Base-by-base conservation (phyloP, 2,329 filamentous ascomycete species). In the Fusarium anthophilum region DNA sequence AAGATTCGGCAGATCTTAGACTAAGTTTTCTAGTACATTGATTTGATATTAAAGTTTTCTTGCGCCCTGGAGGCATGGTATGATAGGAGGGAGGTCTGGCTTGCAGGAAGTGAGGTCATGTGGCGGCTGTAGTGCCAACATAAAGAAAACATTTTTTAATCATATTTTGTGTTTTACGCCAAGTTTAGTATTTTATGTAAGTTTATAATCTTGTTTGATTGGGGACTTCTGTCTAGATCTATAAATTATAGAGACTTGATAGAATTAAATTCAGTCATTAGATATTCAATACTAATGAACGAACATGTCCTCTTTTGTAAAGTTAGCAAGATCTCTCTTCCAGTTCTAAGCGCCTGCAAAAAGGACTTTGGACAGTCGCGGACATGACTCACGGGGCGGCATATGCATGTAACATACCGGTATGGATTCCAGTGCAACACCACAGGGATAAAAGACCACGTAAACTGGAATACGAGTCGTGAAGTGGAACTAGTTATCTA, bases 231-330 rank as follows among this genome's bases (percentile, higher is more conserved):
- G 11, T 9, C 7, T 4, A 7, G 3, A 35, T 18, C 3, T 12
- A 24, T 24, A 8, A 8, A 17, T 10, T 13, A n/a, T 50, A 9
- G 0, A 8, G 3, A 9, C 7, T 24, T 8, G 1, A 4, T 15
- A 7, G 7, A 8, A 26, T 8, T 1, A 2, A 13, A 11, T 12
- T 10, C 3, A 22, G 1, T n/a, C n/a, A n/a, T n/a, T n/a, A n/a
- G n/a, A 3, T 2, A 6, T 20, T 20, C 4, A 18, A 8, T 20
- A 22, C 10, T 18, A 4, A 14, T 10, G 0, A 28, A 35, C 1
- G 7, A 1, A 5, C 5, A 14, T 53, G 5, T 26, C 8, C n/a
- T 37, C 8, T 20, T 20, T 26, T 20, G 17, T 4, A 18, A 12
- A 6, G 0, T 14, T 9, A 5, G 9, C 6, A 15, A 32, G 14